These are phyloP conservation scores for Leonotis leonurus DNA, from an alignment of 257 asterid genomes.

Conservation along the genomic window DNA sequence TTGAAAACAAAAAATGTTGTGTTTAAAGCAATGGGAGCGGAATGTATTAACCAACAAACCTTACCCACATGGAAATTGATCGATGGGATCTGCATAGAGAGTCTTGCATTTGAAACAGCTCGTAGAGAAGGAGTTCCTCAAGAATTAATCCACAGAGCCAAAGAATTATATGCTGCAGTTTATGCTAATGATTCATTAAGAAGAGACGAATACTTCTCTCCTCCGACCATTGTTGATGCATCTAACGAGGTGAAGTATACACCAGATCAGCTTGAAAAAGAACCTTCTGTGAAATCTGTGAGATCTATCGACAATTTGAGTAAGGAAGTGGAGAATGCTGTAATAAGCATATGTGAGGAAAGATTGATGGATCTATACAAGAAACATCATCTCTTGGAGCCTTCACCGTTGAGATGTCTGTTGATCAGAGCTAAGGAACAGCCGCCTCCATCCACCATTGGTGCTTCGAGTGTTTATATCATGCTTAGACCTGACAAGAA, in stretches of 20 bases:
- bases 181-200: constrained; percentile 28
- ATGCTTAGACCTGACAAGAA: constrained; percentile 70
- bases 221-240: constrained; percentile 10
- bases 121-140: constrained; percentile 79
- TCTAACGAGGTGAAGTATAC: constrained; percentile 12
- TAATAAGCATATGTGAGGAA: constrained; percentile 39
- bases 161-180: constrained; percentile 58
- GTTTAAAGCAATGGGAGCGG: constrained; percentile 87
- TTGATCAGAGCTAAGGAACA: constrained; percentile 66
- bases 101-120: constrained; percentile 98
- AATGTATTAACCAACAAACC: constrained; percentile 44
- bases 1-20: constrained; percentile 39
- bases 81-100: constrained; percentile 88
- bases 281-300: constrained; percentile 20
- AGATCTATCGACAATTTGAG: constrained; percentile 24
- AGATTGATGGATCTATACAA: constrained; percentile 27
- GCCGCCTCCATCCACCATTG: constrained; percentile 95
- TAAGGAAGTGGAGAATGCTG: constrained; percentile 49
- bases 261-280: constrained; percentile 16
- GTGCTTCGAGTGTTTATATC: constrained; percentile 74
- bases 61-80: constrained; percentile 80
- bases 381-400: constrained; percentile 25
- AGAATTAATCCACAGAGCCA: constrained; percentile 60
- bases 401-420: constrained; percentile 39
- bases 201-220: background rate